phyloP scores from a whole-genome alignment of 2,329 filamentous ascomycete genomes.

The Teratosphaeria destructans region DNA sequence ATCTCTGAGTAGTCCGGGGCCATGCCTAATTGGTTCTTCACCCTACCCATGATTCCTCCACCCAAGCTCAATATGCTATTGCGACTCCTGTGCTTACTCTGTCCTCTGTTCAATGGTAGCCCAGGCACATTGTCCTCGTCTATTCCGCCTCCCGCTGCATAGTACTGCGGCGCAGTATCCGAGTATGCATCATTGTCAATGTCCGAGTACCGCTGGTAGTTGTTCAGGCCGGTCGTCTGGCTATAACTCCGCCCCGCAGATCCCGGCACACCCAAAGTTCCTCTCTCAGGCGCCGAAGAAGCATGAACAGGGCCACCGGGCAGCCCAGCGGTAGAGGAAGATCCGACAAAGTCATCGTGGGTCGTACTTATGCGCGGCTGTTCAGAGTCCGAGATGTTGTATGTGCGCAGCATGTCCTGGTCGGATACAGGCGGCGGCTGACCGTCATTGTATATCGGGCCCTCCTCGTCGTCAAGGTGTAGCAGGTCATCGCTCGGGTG shows the following conservation, averaged over 20 bases:
- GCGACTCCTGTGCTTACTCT: conserved; percentile 44
- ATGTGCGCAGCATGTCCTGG: conserved; percentile 66
- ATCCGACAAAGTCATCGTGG: conserved; percentile 87
- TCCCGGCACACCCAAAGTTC: conserved; percentile 10
- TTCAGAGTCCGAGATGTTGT: conserved; percentile 53
- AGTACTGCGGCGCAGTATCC: conserved; percentile 54
- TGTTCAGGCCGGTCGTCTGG: conserved; percentile 72
- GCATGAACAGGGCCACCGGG: conserved; percentile 34
- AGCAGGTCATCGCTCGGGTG: conserved; percentile 44
- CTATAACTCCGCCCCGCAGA: conserved; percentile 42
- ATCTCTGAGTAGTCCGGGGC: conserved; percentile 86
- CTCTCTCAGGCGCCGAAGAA: conserved; percentile 18
- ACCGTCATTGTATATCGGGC: conserved; percentile 62
- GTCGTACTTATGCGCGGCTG: conserved; percentile 73
- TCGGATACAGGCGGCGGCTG: conserved; percentile 71
- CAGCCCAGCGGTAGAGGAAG: conserved; percentile 33
- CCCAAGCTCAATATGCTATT: conserved; percentile 84
- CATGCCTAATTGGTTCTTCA: conserved; percentile 88
- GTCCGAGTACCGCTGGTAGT: conserved; percentile 89
- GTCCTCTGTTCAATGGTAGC: conserved; percentile 42
- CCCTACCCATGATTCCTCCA: conserved; percentile 73
- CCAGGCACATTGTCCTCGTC: conserved; percentile 46
- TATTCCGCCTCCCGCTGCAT: conserved; percentile 54
- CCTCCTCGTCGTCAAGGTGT: conserved; percentile 53
- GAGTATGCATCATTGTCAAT: conserved; percentile 73